phyloP scores from a whole-genome alignment of 805 yeast genomes.

The Sugiyamaella mastotermitis region DNA sequence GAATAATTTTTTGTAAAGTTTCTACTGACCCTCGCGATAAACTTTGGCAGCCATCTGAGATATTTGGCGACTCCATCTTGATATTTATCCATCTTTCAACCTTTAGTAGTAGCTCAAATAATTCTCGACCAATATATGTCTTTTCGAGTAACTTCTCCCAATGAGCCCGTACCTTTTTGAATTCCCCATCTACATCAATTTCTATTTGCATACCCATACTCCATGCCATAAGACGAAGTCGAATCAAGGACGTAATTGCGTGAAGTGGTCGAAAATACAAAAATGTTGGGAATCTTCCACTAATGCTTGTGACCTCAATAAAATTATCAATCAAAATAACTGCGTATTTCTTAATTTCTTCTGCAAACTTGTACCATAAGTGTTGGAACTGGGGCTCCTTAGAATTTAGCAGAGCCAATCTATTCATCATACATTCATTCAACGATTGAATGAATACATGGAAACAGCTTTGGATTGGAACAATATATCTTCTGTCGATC shows the following conservation, averaged over 20 bases:
- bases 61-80: neutral
- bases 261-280: conserved; percentile 20
- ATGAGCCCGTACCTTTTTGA: conserved; percentile 19
- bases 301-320: conserved; percentile 3
- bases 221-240: conserved; percentile 15
- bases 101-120: conserved; percentile 3
- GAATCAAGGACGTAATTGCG: conserved; percentile 16
- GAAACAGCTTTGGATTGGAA: conserved; percentile 2
- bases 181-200: conserved; percentile 23
- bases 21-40: conserved; percentile 1
- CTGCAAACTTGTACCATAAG: conserved; percentile 5
- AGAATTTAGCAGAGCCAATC: conserved; percentile 2
- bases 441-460: conserved; percentile 3
- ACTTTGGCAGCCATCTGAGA: neutral
- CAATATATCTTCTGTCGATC: conserved; percentile 6
- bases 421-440: conserved; percentile 10
- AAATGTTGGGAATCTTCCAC: conserved; percentile 14
- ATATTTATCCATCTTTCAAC: conserved; percentile 11
- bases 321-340: conserved; percentile 9
- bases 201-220: conserved; percentile 19
- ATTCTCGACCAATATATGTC: conserved; percentile 1
- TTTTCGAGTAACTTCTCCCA: conserved; percentile 20
- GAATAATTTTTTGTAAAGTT: conserved; percentile 6
- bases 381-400: conserved; percentile 3
- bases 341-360: conserved; percentile 6